Percentiles rank a stretch among this genome's conserved stretches.
phyloP scores from a whole-genome alignment of 176 grass and related monocot species.

The Urochloa ruziziensis region DNA sequence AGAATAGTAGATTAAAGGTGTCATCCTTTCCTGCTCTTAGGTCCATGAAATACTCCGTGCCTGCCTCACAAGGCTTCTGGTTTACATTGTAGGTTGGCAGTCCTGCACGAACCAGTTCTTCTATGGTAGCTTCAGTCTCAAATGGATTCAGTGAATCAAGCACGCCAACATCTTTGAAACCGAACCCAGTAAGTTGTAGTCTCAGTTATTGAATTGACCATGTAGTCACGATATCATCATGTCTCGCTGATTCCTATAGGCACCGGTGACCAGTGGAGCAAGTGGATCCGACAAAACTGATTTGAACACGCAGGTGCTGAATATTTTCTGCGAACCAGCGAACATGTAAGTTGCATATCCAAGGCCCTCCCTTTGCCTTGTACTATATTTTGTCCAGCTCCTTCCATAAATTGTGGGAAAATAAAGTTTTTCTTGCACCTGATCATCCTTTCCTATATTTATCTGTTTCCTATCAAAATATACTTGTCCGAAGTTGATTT shows the following conservation, averaged over 20 bases:
- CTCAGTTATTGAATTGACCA: background rate
- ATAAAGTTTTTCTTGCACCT: background rate
- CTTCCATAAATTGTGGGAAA: background rate
- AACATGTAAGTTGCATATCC: slow-evolving; percentile 54
- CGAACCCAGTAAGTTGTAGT: slow-evolving; percentile 56
- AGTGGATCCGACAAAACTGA: slow-evolving; percentile 47
- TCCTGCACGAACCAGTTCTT: slow-evolving; percentile 36
- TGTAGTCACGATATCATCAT: background rate
- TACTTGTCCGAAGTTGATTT: background rate
- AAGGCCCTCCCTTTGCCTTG: background rate
- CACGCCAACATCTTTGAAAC: slow-evolving; percentile 39
- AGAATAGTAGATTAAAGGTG: slow-evolving; percentile 79
- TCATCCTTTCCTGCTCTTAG: background rate
- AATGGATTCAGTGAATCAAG: slow-evolving; percentile 38
- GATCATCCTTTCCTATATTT: background rate
- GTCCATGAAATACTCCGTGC: background rate
- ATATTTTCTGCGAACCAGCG: slow-evolving; percentile 70
- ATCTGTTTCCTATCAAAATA: background rate
- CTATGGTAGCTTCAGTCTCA: slow-evolving; percentile 28
- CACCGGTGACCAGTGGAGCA: background rate
- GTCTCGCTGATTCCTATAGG: slow-evolving; percentile 24
- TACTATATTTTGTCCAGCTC: background rate
- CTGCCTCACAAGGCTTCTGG: background rate
- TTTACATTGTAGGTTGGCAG: slow-evolving; percentile 46
- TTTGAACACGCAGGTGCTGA: slow-evolving; percentile 55